These are phyloP conservation scores for Quercus mongolica DNA, from an alignment of 306 rosid species.

Conservation along the genomic window DNA sequence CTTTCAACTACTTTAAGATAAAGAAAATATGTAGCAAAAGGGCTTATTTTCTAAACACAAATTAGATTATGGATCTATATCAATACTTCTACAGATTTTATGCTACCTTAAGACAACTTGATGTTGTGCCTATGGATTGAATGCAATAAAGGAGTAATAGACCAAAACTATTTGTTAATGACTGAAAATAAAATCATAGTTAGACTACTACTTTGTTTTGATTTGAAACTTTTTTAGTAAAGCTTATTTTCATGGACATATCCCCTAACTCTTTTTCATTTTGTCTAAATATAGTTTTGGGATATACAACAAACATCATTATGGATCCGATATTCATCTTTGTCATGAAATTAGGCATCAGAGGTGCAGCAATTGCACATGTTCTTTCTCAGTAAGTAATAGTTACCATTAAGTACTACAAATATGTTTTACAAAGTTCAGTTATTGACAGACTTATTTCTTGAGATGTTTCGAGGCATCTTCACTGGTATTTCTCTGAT, in stretches of 20 bases:
- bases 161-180: too few relatives aligned
- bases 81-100: too few relatives aligned
- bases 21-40: too few relatives aligned
- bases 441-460: not conserved
- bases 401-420: not conserved
- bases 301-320: slow-evolving; percentile 58
- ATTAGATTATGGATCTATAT: too few relatives aligned
- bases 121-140: too few relatives aligned
- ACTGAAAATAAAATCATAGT: too few relatives aligned
- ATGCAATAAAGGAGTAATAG: too few relatives aligned
- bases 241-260: not conserved
- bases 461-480: not conserved
- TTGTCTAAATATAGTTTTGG: slow-evolving; percentile 45
- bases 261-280: not conserved
- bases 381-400: slow-evolving; percentile 90
- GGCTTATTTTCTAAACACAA: too few relatives aligned
- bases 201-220: too few relatives aligned
- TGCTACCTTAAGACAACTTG: too few relatives aligned
- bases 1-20: too few relatives aligned
- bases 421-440: slow-evolving; percentile 7
- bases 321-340: slow-evolving; percentile 87
- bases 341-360: slow-evolving; percentile 63
- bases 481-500: not conserved
- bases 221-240: too few relatives aligned
- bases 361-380: slow-evolving; percentile 95